These are phyloP conservation scores for Paraconiothyrium brasiliense DNA, from an alignment of 2,329 filamentous ascomycete species.

Conservation along the genomic window DNA sequence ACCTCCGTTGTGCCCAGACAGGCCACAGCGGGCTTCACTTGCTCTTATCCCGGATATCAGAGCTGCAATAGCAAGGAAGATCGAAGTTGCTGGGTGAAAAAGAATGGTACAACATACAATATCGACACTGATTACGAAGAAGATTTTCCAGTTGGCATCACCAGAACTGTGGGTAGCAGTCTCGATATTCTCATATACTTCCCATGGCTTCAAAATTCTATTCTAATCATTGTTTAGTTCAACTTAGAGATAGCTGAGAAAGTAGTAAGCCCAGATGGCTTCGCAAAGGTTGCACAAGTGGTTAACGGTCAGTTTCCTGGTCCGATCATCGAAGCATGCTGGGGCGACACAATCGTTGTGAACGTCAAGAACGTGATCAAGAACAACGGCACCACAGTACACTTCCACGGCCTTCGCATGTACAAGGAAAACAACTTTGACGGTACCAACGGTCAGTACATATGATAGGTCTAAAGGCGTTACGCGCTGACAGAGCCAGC, in stretches of 20 bases:
- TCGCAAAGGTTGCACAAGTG: conserved; percentile 31
- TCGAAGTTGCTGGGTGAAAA: conserved; percentile 38
- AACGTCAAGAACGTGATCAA: conserved; percentile 61
- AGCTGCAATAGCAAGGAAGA: conserved; percentile 33
- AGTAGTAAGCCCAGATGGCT: conserved; percentile 30
- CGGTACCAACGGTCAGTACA: conserved; percentile 58
- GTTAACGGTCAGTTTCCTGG: conserved; percentile 36
- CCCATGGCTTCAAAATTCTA: not conserved
- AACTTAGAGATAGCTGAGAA: conserved; percentile 23
- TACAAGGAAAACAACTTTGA: conserved; percentile 62
- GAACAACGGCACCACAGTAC: conserved; percentile 68
- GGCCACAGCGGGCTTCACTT: conserved; percentile 23
- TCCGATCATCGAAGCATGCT: conserved; percentile 33
- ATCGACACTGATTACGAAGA: conserved; percentile 37
- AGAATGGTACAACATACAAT: conserved; percentile 28
- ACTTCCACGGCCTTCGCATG: conserved; percentile 68
- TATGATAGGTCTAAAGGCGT: too few relatives aligned
- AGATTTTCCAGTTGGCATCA: conserved; percentile 19
- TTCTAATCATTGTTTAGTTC: conserved; percentile 15
- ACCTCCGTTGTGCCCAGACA: conserved; percentile 23
- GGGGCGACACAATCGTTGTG: conserved; percentile 34
- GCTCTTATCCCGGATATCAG: conserved; percentile 28
- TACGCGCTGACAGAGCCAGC: conserved; percentile 21
- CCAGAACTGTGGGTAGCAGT: conserved; percentile 17
- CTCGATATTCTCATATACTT: not conserved